Evolutionary conservation across 768 basidiomycete genomes (phyloP), one percentile per base, ranked within the genome.

Genomic region (Phylloporus rhodoxanthus): DNA sequence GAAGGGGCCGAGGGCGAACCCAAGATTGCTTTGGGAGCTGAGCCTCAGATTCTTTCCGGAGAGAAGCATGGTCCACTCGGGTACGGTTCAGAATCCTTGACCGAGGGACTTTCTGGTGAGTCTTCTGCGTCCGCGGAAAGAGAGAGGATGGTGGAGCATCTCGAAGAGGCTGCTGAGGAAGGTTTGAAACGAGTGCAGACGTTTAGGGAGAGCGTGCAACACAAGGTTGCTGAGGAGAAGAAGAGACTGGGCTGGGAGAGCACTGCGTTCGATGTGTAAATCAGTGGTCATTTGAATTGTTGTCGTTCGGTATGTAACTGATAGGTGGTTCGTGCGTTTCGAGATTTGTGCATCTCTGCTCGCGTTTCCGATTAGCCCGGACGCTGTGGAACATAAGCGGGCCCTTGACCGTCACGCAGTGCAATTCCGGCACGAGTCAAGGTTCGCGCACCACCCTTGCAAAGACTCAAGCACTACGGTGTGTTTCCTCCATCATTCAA

Each of bases 31-130:
- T 68, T 87, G 69, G 86, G 86, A 2, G 82, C 77, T 6, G 84
- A 85, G 65, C 86, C 86, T 30, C 86, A 88, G 70, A 78, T 88
- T 28, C 64, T 88, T 25, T 66, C 76, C 23, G 81, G 84, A 0
- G 76, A 81, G 53, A 86, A 88, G 72, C 74, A 70, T 3, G 86
- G 85, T 0, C 86, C 86, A 0, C 58, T 80, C 30, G 85, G 80
- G 3, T 80, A 71, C 2, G 72, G 72, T 5, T 72, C 80, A 3
- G 75, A 72, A 52, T 60, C 68, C 4, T 44, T 71, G 21, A 48
- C 40, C 2, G 55, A 57, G 38, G 43, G 57, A 25, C 2, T 57
- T 0, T 21, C 48, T 0, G 50, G 36, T 4, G 38, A 21, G 21
- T 5, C 10, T 11, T 14, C 13, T 39, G 21, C 13, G 21, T 21